Base-by-base conservation (phyloP, 2,329 filamentous ascomycete genomes). In the Neophaeococcomyces mojaviensis region DNA sequence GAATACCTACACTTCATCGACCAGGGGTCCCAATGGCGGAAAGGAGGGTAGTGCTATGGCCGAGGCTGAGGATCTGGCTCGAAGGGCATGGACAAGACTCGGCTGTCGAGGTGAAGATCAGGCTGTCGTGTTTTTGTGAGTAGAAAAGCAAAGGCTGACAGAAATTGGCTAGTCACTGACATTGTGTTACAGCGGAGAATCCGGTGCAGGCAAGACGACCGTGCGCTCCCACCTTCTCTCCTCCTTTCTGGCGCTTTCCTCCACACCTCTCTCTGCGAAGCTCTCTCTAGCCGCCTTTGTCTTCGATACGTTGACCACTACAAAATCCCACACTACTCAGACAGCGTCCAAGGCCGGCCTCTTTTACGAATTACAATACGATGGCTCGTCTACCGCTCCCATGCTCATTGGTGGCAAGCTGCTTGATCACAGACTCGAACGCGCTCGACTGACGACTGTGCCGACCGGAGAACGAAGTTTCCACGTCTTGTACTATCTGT, bases 391-490 rank as follows among this genome's bases (percentile, higher is more conserved):
- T 0, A 84, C 83, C 0, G 88, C 85, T 59, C 92, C 92, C 1
- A 81, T 88, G 2, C 74, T 98, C 22, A 86, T 98, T 54, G 92
- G 92, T 68, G 90, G 88, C 57, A 97, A 98, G 68, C 74, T 98
- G 13, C 75, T 98, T 36, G 89, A 97, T 58, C 92, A 98, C 64
- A 80, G 92, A 55, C 72, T 98, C 39, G 92, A 98, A 67, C 76
- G 92, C 47, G 95, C 88, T 67, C 80, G 92, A 52, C 88, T 98
- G 52, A 82, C 92, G 22, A 81, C 88, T 33, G 89, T 97, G 0
- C 92, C 92, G 1, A 95, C 92, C 0, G 92, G 92, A 57, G 92
- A 98, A 68, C 84, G 92, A 36, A 97, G 92, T 64, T 97, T 96
- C 63, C 92, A 98, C 66, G 43, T 31, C 31, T 73, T 98, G 7